These are phyloP conservation scores for Helichrysum umbraculigerum DNA, from an alignment of 129 eudicot genomes.

Conservation along the genomic window DNA sequence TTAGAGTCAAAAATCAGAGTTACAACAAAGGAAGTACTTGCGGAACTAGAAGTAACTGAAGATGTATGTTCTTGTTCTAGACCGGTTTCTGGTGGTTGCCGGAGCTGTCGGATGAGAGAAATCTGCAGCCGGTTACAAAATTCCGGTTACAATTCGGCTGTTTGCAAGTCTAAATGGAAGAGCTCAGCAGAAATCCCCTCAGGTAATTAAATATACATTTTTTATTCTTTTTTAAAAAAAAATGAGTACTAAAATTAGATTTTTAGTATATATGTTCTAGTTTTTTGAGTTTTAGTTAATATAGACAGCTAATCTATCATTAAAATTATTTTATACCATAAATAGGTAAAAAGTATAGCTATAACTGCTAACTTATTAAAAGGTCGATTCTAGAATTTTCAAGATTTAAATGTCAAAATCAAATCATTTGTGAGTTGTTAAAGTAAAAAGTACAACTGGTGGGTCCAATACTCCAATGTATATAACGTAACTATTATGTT, in stretches of 20 bases:
- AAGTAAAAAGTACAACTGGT: background rate
- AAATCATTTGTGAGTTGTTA: background rate
- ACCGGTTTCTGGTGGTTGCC: constrained; percentile 51
- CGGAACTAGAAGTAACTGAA: constrained; percentile 41
- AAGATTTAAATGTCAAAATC: background rate
- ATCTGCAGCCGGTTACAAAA: constrained; percentile 54
- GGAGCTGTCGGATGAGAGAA: constrained; percentile 61
- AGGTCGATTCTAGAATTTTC: background rate
- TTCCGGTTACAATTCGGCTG: constrained; percentile 61
- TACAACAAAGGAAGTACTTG: constrained; percentile 57
- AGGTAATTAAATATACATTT: constrained; percentile 38
- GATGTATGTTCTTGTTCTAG: constrained; percentile 57
- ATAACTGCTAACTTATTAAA: background rate
- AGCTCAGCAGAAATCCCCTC: constrained; percentile 71
- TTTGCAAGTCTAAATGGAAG: constrained; percentile 92
- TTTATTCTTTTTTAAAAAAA: background rate
- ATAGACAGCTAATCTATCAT: too few relatives aligned
- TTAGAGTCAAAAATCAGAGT: constrained; percentile 64
- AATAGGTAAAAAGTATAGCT: too few relatives aligned
- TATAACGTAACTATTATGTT: too few relatives aligned
- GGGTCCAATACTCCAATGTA: too few relatives aligned
- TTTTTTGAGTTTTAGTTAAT: too few relatives aligned
- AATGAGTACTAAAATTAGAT: background rate
- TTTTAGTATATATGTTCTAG: too few relatives aligned
- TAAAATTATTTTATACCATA: too few relatives aligned